Conservation (phyloP, 805 yeast genomes). For the Wickerhamomyces bisporus region DNA sequence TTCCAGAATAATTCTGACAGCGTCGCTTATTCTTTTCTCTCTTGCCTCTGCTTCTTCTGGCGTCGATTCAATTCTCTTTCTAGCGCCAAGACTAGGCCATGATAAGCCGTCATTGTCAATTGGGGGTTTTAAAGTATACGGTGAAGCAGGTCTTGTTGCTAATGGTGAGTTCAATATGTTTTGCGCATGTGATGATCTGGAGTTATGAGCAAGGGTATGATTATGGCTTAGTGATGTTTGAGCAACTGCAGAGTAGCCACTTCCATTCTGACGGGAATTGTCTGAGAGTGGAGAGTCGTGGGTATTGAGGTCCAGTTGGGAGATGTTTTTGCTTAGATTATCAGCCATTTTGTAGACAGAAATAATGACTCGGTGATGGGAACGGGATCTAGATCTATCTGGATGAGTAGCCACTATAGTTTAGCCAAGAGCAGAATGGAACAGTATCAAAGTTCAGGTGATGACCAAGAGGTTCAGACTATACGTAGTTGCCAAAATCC, state of each 20-base stretch:
- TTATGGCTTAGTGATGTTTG: constrained; percentile 9
- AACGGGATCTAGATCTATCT: neutral
- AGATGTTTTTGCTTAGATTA: constrained; percentile 11
- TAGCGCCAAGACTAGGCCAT: constrained; percentile 90
- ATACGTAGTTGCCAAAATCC: no score
- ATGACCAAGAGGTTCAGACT: no score
- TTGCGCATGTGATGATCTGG: neutral
- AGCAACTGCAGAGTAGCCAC: constrained; percentile 17
- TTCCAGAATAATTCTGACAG: constrained; percentile 58
- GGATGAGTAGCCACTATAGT: no score
- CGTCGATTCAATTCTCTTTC: constrained; percentile 65
- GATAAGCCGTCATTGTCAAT: constrained; percentile 87
- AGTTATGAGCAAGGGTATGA: constrained; percentile 1
- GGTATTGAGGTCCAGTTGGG: constrained; percentile 10
- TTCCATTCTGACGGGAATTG: constrained; percentile 15
- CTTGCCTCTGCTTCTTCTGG: constrained; percentile 61
- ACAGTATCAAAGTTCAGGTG: no score
- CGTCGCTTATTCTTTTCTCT: constrained; percentile 73
- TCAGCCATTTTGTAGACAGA: constrained; percentile 6
- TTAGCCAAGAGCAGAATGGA: no score
- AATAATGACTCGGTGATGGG: neutral
- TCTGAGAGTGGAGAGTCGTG: constrained; percentile 5
- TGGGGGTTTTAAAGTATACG: constrained; percentile 79
- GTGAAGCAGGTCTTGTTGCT: constrained; percentile 74
- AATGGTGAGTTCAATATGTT: constrained; percentile 44